These are phyloP conservation scores for Suillus clintonianus DNA, from an alignment of 768 basidiomycete genomes.

Conservation along the genomic window DNA sequence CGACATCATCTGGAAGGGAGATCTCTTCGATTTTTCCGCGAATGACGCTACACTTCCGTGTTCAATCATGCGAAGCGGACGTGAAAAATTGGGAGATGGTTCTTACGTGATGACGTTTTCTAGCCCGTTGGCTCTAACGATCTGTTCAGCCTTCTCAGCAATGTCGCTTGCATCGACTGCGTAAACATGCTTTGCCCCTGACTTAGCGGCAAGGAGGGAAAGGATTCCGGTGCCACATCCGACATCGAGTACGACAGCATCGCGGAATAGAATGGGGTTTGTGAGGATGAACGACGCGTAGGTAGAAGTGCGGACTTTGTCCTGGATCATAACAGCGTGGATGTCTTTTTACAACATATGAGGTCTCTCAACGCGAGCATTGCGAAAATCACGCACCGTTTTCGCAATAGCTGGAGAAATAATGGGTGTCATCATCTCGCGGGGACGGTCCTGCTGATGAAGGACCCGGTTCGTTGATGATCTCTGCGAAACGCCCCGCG, in stretches of 20 bases:
- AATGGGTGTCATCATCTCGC: conserved; percentile 90
- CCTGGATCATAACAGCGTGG: conserved; percentile 95
- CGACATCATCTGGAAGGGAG: conserved; percentile 64
- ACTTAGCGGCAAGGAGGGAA: conserved; percentile 85
- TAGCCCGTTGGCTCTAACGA: conserved; percentile 74
- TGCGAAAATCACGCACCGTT: conserved; percentile 57
- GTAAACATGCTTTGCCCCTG: conserved; percentile 88
- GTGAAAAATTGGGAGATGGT: neutral
- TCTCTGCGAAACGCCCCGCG: conserved; percentile 44
- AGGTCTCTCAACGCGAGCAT: neutral
- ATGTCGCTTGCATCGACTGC: conserved; percentile 91
- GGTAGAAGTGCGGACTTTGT: conserved; percentile 89
- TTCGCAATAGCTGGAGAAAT: conserved; percentile 87
- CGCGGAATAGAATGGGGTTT: conserved; percentile 79
- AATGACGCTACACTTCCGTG: conserved; percentile 56
- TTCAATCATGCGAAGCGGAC: neutral
- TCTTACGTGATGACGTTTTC: conserved; percentile 68
- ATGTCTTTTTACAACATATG: conserved; percentile 59
- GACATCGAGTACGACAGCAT: conserved; percentile 89
- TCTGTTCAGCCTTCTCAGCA: conserved; percentile 72
- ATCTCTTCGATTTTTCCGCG: conserved; percentile 92
- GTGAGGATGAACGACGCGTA: conserved; percentile 91
- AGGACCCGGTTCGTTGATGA: conserved; percentile 36
- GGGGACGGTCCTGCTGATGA: conserved; percentile 23
- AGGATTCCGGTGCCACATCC: conserved; percentile 96